These are phyloP conservation scores for Quercus aquifolioides DNA, from an alignment of 306 rosid species.

Conservation along the genomic window DNA sequence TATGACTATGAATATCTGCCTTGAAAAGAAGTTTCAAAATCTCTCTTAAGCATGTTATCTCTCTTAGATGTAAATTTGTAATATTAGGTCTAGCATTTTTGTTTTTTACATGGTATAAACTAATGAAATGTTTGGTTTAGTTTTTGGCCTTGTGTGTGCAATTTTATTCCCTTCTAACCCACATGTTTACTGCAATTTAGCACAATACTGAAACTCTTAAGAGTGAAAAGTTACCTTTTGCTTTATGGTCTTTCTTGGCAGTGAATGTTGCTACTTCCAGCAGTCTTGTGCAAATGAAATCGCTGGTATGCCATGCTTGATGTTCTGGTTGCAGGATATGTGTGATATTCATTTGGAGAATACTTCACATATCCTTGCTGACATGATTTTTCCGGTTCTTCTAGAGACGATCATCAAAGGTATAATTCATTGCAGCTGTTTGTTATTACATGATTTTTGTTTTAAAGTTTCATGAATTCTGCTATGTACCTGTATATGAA, in stretches of 20 bases:
- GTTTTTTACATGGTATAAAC: not conserved
- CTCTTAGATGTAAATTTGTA: not conserved
- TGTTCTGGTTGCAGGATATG: slow-evolving; percentile 42
- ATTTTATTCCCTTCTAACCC: not conserved
- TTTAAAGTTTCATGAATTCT: not conserved
- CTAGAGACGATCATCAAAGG: slow-evolving; percentile 76
- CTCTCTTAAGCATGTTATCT: not conserved
- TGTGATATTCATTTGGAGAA: slow-evolving; percentile 33
- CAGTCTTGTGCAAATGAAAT: slow-evolving; percentile 26
- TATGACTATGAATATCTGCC: too few species aligned
- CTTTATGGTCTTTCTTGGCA: slow-evolving; percentile 44
- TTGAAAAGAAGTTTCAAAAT: not conserved
- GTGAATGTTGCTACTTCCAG: slow-evolving; percentile 55
- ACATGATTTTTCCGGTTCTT: slow-evolving; percentile 64
- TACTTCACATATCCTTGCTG: slow-evolving; percentile 42
- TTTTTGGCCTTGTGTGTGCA: not conserved
- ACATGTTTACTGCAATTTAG: not conserved
- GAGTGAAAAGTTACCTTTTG: slow-evolving; percentile 4
- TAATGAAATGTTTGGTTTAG: not conserved
- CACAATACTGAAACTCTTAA: not conserved
- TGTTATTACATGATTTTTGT: not conserved
- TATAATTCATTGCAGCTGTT: slow-evolving; percentile 26
- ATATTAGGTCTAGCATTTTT: not conserved
- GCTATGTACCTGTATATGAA: not conserved
- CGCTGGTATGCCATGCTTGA: slow-evolving; percentile 57